Base-by-base conservation (phyloP, 768 basidiomycete species). In the Collybia mongolica region DNA sequence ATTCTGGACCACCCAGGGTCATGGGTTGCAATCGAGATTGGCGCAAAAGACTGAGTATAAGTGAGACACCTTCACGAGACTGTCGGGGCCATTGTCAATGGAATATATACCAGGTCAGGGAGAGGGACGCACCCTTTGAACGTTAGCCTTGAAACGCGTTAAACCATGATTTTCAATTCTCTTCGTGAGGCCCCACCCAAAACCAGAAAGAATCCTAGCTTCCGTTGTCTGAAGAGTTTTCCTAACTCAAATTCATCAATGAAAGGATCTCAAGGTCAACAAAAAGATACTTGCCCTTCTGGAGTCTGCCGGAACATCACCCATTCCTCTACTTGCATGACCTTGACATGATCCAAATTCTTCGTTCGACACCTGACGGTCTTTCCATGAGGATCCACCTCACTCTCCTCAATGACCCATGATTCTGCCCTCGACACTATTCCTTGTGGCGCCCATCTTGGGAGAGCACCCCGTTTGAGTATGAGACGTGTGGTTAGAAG, bases 401-500 rank as follows among this genome's bases (percentile, higher is more conserved):
- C 90, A 58, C 88, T 96, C 74, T 95, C 90, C 67, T 98, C 95
- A 52, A 98, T 70, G 41, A 97, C 84, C 95, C 93, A 98, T 2
- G 88, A 88, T 68, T 97, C 95, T 28, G 91, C 85, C 58, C 92
- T 81, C 1, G 83, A 81, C 26, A 93, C 72, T 53, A 98, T 86
- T 49, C 88, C 88, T 63, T 82, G 77, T 2, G 89, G 90, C 6
- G 90, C 90, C 95, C 95, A 98, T 59, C 87, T 78, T 0, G 95
- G 95, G 51, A 97, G 74, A n/a, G 88, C 81, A 5, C 93, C 95
- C 20, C 84, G 80, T 72, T 98, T 98, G 60, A 96, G 77, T 58
- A 98, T 92, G 56, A 98, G 86, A 18, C 95, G 83, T 1, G 88
- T 93, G 8, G 95, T 97, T 49, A 85, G 67, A 17, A 98, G 77